Evolutionary conservation across 495 filamentous ascomycete genomes (phyloP), one percentile per base, ranked within the genome.

Genomic region (Xylaria longipes): DNA sequence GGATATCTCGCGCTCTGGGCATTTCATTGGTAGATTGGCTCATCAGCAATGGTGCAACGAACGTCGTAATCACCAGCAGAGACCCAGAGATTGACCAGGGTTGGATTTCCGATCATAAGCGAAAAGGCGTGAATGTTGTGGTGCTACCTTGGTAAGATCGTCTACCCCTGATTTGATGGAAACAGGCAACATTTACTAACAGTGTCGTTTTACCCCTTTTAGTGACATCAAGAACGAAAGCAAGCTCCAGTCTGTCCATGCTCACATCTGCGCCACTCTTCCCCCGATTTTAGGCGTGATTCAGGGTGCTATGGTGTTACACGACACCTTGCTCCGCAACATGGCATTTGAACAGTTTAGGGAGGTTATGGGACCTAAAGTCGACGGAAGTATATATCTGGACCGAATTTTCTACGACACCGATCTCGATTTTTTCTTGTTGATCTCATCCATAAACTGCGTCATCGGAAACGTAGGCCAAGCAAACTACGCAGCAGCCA

Each of bases 401-500:
- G 77, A 84, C 39, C 27, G 72, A 5, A 17, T 83, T 0, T 87
- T 87, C 77, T 64, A 71, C 3, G 68, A 80, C 7, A 35, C 72
- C 3, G 68, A 76, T 6, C 77, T 86, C 20, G 84, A 85, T n/a
- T 85, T 84, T 69, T 82, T 85, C 74, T 69, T 86, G 8, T 70
- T 84, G 11, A 65, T 82, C 37, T 83, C 81, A 0, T 83, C 82
- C 0, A 61, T 78, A 20, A 70, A 72, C 15, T 61, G 52, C 5
- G 68, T 84, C 22, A 74, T 80, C 1, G 84, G 84, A 7, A 85
- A 82, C 45, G 52, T 65, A 0, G 83, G 82, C 0, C 87, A 90
- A 70, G 75, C 82, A 39, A 85, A 83, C 31, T 89, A 89, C 66
- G 79, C 81, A 6, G 85, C 86, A 1, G 85, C 84, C 15, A 88